Percentiles rank a stretch among this genome's conserved stretches.
Conservation (phyloP, 176 grass and related monocot genomes). For the Juncus effusus region DNA sequence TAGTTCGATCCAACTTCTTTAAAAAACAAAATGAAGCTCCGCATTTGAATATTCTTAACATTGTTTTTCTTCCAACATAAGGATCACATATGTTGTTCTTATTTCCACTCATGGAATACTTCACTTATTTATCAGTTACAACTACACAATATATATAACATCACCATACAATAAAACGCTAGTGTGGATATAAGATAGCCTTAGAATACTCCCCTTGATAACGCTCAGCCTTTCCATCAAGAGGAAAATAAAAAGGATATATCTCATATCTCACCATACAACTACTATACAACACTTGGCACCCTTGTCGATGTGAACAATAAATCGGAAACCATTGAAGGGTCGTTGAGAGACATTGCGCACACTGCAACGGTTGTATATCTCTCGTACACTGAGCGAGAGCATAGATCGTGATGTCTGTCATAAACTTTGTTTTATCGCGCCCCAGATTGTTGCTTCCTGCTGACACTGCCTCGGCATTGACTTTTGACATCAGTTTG, state of each 20-base stretch:
- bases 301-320: conserved; percentile 29
- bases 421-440: conserved; percentile 15
- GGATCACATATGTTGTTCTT: too few species aligned
- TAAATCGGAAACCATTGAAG: conserved; percentile 25
- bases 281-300: conserved; percentile 39
- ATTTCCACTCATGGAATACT: too few species aligned
- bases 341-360: conserved; percentile 28
- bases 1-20: too few species aligned
- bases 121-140: too few species aligned
- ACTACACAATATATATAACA: too few species aligned
- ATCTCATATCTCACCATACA: conserved; percentile 43
- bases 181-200: conserved; percentile 15
- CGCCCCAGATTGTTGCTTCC: conserved; percentile 1
- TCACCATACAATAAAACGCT: neutral
- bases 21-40: too few species aligned
- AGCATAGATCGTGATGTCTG: conserved; percentile 24
- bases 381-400: conserved; percentile 39
- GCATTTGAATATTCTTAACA: too few species aligned
- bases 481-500: conserved; percentile 39
- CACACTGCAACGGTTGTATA: conserved; percentile 18
- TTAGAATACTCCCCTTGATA: conserved; percentile 14
- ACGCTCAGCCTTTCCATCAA: conserved; percentile 22
- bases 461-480: neutral
- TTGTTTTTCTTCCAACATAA: too few species aligned
- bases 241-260: conserved; percentile 44